Conservation (phyloP, 305 asterid species). For the Fraxinus xanthoxyloides region DNA sequence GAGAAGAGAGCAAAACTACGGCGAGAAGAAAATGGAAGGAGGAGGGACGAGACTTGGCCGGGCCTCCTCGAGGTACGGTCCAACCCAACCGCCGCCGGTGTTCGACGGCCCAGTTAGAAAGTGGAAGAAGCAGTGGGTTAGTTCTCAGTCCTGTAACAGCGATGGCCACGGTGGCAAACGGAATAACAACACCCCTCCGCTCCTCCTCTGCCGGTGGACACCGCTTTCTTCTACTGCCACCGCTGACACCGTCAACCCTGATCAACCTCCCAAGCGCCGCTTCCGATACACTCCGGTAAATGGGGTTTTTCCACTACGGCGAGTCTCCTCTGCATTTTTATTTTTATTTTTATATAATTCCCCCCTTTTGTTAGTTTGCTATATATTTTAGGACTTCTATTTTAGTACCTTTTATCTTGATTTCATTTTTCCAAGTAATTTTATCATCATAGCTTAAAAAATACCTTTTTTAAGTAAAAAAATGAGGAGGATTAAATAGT, state of each 20-base stretch:
- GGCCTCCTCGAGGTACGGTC: slow-evolving; percentile 59
- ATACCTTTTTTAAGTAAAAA: too few relatives aligned
- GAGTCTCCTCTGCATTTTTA: too few relatives aligned
- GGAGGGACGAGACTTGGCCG: slow-evolving; percentile 63
- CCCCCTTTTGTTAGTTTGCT: background rate
- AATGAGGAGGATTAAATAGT: too few relatives aligned
- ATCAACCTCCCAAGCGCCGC: slow-evolving; percentile 56
- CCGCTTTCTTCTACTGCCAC: slow-evolving; percentile 41
- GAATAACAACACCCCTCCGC: slow-evolving; percentile 34
- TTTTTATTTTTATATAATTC: background rate
- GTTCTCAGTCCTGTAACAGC: slow-evolving; percentile 29
- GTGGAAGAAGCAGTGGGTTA: slow-evolving; percentile 89
- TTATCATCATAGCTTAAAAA: too few relatives aligned
- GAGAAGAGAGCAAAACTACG: background rate
- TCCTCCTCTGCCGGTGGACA: slow-evolving; percentile 81
- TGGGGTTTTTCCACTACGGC: background rate
- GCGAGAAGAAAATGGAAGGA: slow-evolving; percentile 51
- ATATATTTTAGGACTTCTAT: background rate
- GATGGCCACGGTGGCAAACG: slow-evolving; percentile 25
- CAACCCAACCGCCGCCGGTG: slow-evolving; percentile 44
- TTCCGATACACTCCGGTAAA: slow-evolving; percentile 67
- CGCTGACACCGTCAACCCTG: slow-evolving; percentile 4
- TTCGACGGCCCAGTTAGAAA: slow-evolving; percentile 77
- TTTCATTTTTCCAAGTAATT: too few relatives aligned
- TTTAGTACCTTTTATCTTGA: too few relatives aligned